These are phyloP conservation scores for Marchantia polymorpha DNA, from an alignment of 225 moss, liverwort and hornwort species.

Conservation along the genomic window DNA sequence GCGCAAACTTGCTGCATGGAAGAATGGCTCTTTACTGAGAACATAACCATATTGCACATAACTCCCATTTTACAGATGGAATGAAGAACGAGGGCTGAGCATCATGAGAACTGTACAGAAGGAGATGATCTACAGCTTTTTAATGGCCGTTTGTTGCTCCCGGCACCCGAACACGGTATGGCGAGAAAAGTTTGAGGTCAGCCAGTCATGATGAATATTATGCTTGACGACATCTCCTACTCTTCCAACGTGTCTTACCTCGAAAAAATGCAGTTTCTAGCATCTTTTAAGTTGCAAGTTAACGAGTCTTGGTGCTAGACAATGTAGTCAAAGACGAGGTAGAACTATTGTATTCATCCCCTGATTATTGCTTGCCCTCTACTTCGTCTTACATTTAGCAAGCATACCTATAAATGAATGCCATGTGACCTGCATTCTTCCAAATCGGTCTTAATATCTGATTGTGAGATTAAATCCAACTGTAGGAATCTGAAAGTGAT, in stretches of 20 bases:
- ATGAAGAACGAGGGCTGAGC: constrained; percentile 39
- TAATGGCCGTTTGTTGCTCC: constrained; percentile 45
- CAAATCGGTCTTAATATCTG: no score
- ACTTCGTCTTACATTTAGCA: no score
- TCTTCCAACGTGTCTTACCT: constrained; percentile 26
- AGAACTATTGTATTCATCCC: no score
- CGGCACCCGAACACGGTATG: constrained; percentile 51
- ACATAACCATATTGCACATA: no score
- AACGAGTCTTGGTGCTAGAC: background rate
- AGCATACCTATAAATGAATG: no score
- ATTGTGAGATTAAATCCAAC: no score
- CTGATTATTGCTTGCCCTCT: no score
- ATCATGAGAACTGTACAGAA: constrained; percentile 44
- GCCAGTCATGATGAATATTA: constrained; percentile 35
- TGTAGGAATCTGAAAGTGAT: constrained; percentile 45
- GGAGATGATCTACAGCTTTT: constrained; percentile 47
- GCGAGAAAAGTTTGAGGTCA: constrained; percentile 44
- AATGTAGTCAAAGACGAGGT: no score
- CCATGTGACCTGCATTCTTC: no score
- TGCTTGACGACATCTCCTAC: constrained; percentile 61
- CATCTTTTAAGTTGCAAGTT: constrained; percentile 17
- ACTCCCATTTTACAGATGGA: constrained; percentile 57
- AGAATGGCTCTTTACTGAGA: background rate
- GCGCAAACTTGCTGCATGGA: background rate
- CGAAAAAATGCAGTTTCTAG: constrained; percentile 15